These are phyloP conservation scores for Jacaranda copaia DNA, from an alignment of 257 asterid species.

Conservation along the genomic window DNA sequence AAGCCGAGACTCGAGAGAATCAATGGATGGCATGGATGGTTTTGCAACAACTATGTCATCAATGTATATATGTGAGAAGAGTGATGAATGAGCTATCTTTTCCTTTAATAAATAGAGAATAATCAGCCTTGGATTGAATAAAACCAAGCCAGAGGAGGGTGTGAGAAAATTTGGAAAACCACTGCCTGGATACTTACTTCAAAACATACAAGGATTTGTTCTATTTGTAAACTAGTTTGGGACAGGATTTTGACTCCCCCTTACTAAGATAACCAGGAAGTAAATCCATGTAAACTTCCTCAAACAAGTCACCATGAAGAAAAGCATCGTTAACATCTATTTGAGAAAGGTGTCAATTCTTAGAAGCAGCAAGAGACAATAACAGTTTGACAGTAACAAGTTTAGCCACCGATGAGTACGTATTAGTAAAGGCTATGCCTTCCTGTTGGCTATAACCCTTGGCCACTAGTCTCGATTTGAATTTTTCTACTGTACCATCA, in stretches of 20 bases:
- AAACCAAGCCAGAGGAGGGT: not conserved
- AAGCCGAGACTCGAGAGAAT: not conserved
- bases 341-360: not conserved
- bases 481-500: not conserved
- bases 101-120: not conserved
- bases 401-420: not conserved
- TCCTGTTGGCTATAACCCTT: constrained; percentile 3
- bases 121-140: not conserved
- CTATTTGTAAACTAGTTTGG: not conserved
- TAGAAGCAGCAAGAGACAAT: not conserved
- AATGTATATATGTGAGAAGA: not conserved
- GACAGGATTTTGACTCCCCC: not conserved
- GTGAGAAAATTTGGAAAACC: not conserved
- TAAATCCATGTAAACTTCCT: not conserved
- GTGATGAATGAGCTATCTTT: not conserved
- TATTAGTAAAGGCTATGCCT: not conserved
- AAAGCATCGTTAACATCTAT: not conserved
- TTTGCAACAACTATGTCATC: not conserved
- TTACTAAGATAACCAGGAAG: not conserved
- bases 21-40: not conserved
- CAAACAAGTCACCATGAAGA: not conserved
- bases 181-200: not conserved
- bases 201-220: not conserved
- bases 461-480: not conserved
- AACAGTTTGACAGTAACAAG: not conserved